phyloP scores from a whole-genome alignment of 2,329 filamentous ascomycete species.

The Keithomyces neogunnii region DNA sequence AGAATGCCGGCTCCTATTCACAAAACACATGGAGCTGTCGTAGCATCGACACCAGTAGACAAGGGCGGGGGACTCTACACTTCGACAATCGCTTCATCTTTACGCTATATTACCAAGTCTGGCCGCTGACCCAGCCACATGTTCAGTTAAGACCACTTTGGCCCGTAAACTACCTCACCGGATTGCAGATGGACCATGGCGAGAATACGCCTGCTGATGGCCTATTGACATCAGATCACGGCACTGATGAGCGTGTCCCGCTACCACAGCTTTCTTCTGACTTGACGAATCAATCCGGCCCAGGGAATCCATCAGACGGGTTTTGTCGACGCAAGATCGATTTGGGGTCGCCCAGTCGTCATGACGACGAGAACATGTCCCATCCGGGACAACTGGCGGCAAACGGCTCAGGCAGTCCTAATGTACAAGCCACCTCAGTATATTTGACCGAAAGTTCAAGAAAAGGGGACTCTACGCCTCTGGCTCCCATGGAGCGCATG shows the following conservation, averaged over 20 bases:
- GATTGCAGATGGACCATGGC: constrained; percentile 12
- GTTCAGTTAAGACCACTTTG: no score
- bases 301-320: constrained; percentile 2
- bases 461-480: background rate
- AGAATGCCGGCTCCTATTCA: background rate
- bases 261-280: constrained; percentile 9
- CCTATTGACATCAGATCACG: background rate
- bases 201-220: background rate
- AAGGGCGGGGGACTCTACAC: background rate
- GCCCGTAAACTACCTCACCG: background rate
- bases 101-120: no score
- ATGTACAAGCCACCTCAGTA: no score
- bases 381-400: background rate
- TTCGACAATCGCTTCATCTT: background rate
- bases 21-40: background rate
- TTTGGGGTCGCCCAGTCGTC: background rate
- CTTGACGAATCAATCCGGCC: constrained; percentile 1
- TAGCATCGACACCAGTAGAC: background rate
- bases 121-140: no score
- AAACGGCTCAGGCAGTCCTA: background rate
- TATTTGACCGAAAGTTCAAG: background rate
- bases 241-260: background rate
- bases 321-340: background rate
- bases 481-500: background rate
- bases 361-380: background rate